phyloP scores from a whole-genome alignment of 176 grass and related monocot species.

The Areca catechu region DNA sequence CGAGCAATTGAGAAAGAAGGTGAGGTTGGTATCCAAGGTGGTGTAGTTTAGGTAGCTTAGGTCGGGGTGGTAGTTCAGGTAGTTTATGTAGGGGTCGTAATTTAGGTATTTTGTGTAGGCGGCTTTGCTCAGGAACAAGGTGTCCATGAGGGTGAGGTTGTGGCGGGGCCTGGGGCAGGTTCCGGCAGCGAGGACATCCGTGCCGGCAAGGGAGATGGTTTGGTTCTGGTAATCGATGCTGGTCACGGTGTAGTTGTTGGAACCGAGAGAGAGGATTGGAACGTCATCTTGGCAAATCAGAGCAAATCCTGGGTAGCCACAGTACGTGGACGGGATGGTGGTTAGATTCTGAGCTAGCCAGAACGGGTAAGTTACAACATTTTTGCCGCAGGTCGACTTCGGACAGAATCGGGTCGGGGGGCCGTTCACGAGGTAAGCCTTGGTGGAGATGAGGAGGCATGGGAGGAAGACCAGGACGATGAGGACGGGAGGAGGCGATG shows the following conservation, averaged over 20 bases:
- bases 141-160: neutral
- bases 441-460: too few species aligned
- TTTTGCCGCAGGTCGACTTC: neutral
- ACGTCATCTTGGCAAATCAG: slow-evolving; percentile 29
- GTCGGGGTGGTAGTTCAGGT: neutral
- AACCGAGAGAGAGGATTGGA: slow-evolving; percentile 20
- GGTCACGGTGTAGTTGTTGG: slow-evolving; percentile 25
- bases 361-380: slow-evolving; percentile 47
- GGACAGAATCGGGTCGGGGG: too few species aligned
- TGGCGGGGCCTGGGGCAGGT: neutral
- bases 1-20: slow-evolving; percentile 3
- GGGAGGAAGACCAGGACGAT: too few species aligned
- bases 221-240: slow-evolving; percentile 9
- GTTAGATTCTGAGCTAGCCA: neutral
- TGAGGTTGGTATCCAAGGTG: neutral
- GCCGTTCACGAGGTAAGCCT: too few species aligned
- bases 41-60: neutral
- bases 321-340: neutral
- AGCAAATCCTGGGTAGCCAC: slow-evolving; percentile 36
- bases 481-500: too few species aligned
- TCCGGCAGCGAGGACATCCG: neutral
- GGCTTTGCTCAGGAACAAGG: neutral
- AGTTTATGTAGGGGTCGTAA: neutral
- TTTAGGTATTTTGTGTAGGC: too few species aligned
- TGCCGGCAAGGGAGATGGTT: slow-evolving; percentile 27